Conservation (phyloP, 108 stramenopile species). For the Chaetoceros tenuissimus region DNA sequence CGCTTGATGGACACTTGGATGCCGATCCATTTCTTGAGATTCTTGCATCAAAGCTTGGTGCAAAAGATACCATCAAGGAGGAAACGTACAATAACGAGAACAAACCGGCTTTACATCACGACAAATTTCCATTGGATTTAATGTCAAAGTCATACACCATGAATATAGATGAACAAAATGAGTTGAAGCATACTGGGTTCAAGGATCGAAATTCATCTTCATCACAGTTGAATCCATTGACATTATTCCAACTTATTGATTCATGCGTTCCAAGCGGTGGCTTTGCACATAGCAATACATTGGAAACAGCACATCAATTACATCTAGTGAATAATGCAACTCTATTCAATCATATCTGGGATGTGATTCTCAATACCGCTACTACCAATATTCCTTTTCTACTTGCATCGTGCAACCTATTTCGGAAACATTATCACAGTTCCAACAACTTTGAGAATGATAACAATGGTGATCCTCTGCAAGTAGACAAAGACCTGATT, state of each 20-base stretch:
- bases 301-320: not conserved
- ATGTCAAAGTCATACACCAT: not conserved
- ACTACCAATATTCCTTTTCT: not conserved
- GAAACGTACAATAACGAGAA: not conserved
- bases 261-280: not conserved
- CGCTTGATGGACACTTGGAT: not conserved
- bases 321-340: not conserved
- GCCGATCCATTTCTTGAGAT: not conserved
- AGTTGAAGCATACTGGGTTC: too few relatives aligned
- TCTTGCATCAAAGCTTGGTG: not conserved
- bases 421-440: not conserved
- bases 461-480: not conserved
- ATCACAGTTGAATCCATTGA: not conserved
- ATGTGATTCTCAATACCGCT: not conserved
- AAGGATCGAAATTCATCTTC: too few relatives aligned
- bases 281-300: not conserved
- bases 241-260: not conserved
- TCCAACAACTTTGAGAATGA: not conserved
- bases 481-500: not conserved
- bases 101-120: not conserved
- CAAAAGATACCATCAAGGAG: not conserved
- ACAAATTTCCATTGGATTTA: not conserved
- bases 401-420: not conserved
- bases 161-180: too few relatives aligned
- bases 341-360: not conserved